A percentile compares a stretch with the other conserved stretches of the same genome.
Evolutionary conservation across 495 filamentous ascomycete genomes (phyloP).

Genomic region (Neurospora discreta): DNA sequence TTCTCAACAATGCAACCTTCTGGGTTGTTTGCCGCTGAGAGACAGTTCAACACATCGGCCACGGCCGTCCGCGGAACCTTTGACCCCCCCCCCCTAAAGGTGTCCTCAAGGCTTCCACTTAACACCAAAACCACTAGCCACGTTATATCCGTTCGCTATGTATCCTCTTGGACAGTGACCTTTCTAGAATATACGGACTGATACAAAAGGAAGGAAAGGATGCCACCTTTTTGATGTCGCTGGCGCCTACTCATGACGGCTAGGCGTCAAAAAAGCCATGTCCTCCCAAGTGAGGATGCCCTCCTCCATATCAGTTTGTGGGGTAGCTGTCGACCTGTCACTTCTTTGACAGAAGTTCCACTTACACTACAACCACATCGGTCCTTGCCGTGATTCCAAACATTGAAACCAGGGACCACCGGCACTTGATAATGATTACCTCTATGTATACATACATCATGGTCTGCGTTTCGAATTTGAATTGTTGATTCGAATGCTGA

Average conservation of each 20-base stretch:
- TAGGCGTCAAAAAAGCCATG: neutral
- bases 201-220: neutral
- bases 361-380: neutral
- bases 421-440: too few species aligned
- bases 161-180: neutral
- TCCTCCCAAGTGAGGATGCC: neutral
- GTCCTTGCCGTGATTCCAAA: neutral
- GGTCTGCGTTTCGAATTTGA: too few species aligned
- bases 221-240: too few species aligned
- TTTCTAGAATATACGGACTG: neutral
- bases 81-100: neutral
- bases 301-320: too few species aligned
- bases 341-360: neutral
- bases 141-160: too few species aligned
- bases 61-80: neutral
- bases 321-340: neutral
- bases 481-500: neutral
- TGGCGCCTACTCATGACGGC: neutral
- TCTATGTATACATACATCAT: too few species aligned
- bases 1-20: neutral
- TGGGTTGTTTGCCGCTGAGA: neutral
- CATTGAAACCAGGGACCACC: neutral
- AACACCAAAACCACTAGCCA: neutral
- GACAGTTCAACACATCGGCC: neutral
- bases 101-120: neutral